A percentile compares a stretch with the other conserved stretches of the same genome.
phyloP scores from a whole-genome alignment of 1,139 yeast genomes.

The Suhomyces kunorum region DNA sequence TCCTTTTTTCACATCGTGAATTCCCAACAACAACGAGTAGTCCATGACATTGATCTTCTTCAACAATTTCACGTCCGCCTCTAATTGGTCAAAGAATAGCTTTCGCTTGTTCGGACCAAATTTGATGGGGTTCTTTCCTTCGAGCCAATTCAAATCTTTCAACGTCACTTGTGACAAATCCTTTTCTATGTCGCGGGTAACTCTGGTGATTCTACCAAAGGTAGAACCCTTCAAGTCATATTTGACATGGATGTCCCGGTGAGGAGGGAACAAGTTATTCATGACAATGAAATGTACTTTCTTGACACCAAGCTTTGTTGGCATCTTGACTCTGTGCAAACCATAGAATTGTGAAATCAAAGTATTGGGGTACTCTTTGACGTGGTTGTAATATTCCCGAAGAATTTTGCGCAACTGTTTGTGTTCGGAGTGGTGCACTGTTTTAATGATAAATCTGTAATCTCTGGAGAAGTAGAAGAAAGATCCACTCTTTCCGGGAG shows the following conservation, averaged over 20 bases:
- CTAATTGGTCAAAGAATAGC: slow-evolving; percentile 66
- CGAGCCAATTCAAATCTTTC: slow-evolving; percentile 89
- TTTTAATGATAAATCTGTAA: slow-evolving; percentile 90
- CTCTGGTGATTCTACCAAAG: slow-evolving; percentile 69
- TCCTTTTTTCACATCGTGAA: slow-evolving; percentile 71
- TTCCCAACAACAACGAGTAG: slow-evolving; percentile 83
- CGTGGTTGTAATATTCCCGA: slow-evolving; percentile 77
- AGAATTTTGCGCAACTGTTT: slow-evolving; percentile 74
- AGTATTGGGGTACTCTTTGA: slow-evolving; percentile 82
- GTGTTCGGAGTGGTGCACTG: slow-evolving; percentile 93
- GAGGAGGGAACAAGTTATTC: slow-evolving; percentile 97
- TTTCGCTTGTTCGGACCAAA: slow-evolving; percentile 72
- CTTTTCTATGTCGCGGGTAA: slow-evolving; percentile 24
- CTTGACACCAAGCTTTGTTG: slow-evolving; percentile 49
- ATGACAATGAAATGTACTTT: slow-evolving; percentile 93
- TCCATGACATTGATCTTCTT: slow-evolving; percentile 88
- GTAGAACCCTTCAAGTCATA: slow-evolving; percentile 95
- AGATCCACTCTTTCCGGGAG: slow-evolving; percentile 97
- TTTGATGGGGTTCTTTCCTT: slow-evolving; percentile 57
- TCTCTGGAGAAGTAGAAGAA: slow-evolving; percentile 94
- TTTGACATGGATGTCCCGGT: slow-evolving; percentile 79
- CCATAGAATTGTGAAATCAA: slow-evolving; percentile 94
- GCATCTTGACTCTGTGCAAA: slow-evolving; percentile 89
- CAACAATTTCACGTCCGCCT: slow-evolving; percentile 70
- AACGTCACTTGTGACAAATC: slow-evolving; percentile 48